Percentiles rank a stretch among this genome's conserved stretches.
Evolutionary conservation across 768 basidiomycete species (phyloP).

Genomic region (Agrocybe pediades): DNA sequence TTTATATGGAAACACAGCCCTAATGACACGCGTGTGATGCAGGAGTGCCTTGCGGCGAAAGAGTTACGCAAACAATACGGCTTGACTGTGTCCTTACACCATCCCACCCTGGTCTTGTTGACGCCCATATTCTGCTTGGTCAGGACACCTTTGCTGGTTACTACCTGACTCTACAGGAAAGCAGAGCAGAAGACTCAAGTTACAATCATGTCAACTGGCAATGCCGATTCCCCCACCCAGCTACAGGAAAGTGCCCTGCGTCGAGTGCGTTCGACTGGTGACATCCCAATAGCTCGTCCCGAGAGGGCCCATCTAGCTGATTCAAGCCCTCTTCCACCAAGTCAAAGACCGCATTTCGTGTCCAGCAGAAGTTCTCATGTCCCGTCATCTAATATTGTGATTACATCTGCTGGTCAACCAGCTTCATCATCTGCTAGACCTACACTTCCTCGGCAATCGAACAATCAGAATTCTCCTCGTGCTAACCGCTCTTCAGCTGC

Average conservation of each 20-base stretch:
- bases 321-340: not conserved
- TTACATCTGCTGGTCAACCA: no score
- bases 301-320: constrained; percentile 17
- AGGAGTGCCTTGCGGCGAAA: not conserved
- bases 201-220: constrained; percentile 20
- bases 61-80: not conserved
- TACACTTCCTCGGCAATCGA: not conserved
- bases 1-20: not conserved
- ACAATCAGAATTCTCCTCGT: not conserved
- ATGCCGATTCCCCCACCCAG: no score
- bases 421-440: not conserved
- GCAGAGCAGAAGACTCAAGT: not conserved
- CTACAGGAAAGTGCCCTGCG: constrained; percentile 29
- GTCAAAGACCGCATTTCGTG: not conserved
- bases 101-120: no score
- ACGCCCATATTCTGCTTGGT: no score
- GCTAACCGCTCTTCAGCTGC: constrained; percentile 14
- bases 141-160: no score
- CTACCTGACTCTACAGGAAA: no score
- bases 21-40: not conserved
- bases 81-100: no score
- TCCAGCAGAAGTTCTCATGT: not conserved
- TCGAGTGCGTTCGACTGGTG: constrained; percentile 40
- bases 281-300: constrained; percentile 32
- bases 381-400: no score